phyloP scores from a whole-genome alignment of 1,284 basidiomycete genomes.

The Puccinia sorghi region DNA sequence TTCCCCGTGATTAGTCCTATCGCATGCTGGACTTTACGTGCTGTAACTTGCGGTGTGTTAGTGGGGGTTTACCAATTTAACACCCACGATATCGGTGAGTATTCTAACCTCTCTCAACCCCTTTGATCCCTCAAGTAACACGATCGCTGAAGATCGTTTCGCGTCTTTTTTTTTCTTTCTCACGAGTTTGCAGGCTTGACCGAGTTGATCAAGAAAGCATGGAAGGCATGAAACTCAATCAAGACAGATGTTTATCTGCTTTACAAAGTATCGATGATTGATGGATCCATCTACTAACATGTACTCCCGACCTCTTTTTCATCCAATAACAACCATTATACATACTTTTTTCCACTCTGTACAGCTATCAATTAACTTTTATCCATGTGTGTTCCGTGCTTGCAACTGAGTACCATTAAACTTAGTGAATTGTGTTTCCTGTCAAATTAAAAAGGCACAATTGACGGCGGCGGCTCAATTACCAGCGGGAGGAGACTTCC shows the following conservation, averaged over 20 bases:
- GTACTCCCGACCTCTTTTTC: not conserved
- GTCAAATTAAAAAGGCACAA: too few species aligned
- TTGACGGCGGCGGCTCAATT: too few species aligned
- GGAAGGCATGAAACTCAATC: conserved; percentile 64
- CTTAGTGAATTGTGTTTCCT: too few species aligned
- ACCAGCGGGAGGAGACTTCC: too few species aligned
- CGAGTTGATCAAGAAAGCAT: conserved; percentile 68
- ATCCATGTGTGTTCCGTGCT: too few species aligned
- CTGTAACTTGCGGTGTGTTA: conserved; percentile 77
- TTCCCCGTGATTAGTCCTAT: conserved; percentile 76
- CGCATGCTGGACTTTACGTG: conserved; percentile 72
- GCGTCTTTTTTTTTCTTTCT: conserved; percentile 40
- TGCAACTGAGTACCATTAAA: too few species aligned
- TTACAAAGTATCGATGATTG: not conserved
- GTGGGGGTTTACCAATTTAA: conserved; percentile 96
- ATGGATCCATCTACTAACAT: not conserved
- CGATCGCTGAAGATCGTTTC: not conserved
- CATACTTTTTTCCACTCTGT: conserved; percentile 1
- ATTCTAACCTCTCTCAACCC: conserved; percentile 13
- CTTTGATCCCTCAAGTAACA: conserved; percentile 31
- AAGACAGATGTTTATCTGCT: not conserved
- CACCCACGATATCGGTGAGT: conserved; percentile 89
- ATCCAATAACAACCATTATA: not conserved
- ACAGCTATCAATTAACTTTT: conserved; percentile 16
- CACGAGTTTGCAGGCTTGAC: conserved; percentile 65